Base-by-base conservation (phyloP, 352 stramenopile species). In the Pythium sukuiense region DNA sequence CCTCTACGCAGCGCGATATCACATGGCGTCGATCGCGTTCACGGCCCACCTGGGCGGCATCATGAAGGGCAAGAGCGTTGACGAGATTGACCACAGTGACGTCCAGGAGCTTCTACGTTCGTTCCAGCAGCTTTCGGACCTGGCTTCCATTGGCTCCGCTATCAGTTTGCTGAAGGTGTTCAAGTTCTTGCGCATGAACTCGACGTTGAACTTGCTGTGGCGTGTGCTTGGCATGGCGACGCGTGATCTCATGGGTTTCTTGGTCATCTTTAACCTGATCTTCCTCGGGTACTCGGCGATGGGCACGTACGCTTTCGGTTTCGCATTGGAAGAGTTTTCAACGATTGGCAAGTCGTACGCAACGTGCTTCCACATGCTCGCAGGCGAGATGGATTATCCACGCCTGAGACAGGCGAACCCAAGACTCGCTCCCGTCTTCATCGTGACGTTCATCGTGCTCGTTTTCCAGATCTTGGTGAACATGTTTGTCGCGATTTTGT, bases 111-210 rank as follows among this genome's bases (percentile, higher is more conserved):
- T 94, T 9, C 65, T 95, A 18, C 76, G 72, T 14, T 76, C 77
- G 13, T 94, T 90, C 54, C 83, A 95, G 70, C 76, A 85, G 35
- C 71, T 96, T 6, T 86, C 85, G 0, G 88, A 96, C 63, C 67
- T 92, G 35, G 81, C 86, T 12, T 89, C 88, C 5, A 62, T 95
- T 6, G 81, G 77, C 12, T 90, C 83, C 24, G 85, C 83, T 4
- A 85, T 96, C 63, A 91, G 82, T 74, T 67, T 96, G 33, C 77
- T 95, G 57, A 94, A 93, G 56, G 85, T 96, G 13, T 96, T 96
- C 66, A 95, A 95, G 69, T 96, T 94, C 57, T 74, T 96, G 67
- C 88, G 88, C 49, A 94, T 96, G 88, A 96, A 96, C 59, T 92
- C 88, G 69, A 94, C 85, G 55, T 59, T 96, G 26, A 96, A 95